A percentile compares a stretch with the other conserved stretches of the same genome.
These are phyloP conservation scores for Lepidopterella palustris DNA, from an alignment of 495 filamentous ascomycete species.

Conservation along the genomic window DNA sequence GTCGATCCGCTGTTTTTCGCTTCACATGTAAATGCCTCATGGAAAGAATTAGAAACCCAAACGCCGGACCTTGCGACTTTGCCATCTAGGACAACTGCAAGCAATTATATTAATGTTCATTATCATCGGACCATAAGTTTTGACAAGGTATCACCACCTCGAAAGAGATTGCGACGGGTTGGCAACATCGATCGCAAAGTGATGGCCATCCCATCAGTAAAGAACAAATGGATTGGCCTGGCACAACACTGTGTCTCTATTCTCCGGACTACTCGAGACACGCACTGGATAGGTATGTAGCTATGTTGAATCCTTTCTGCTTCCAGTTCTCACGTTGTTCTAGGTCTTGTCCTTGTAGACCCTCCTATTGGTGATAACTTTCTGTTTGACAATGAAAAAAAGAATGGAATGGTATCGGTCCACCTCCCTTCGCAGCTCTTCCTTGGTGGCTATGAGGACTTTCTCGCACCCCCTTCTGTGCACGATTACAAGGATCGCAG, in stretches of 20 bases:
- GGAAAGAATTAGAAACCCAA: constrained; percentile 1
- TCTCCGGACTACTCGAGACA: neutral
- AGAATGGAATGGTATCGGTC: neutral
- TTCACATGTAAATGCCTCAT: constrained; percentile 7
- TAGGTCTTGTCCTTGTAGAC: constrained; percentile 19
- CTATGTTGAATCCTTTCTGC: neutral
- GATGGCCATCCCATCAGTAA: neutral
- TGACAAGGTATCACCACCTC: neutral
- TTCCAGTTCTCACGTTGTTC: neutral
- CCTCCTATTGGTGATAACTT: constrained; percentile 7
- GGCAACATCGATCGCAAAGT: constrained; percentile 9
- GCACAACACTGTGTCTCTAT: constrained; percentile 20
- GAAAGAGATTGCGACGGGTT: neutral
- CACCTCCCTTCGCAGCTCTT: neutral
- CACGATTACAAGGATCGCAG: neutral
- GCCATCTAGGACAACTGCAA: constrained; percentile 2
- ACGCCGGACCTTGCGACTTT: constrained; percentile 7
- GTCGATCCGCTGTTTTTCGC: constrained; percentile 24
- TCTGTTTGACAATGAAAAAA: neutral
- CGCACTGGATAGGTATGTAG: constrained; percentile 12
- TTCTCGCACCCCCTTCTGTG: neutral
- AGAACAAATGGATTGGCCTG: constrained; percentile 2
- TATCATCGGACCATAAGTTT: constrained; percentile 14
- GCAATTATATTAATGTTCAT: constrained; percentile 8
- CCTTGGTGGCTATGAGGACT: constrained; percentile 15